Evolutionary conservation across 768 basidiomycete species (phyloP).

Genomic region (Paxillus involutus): DNA sequence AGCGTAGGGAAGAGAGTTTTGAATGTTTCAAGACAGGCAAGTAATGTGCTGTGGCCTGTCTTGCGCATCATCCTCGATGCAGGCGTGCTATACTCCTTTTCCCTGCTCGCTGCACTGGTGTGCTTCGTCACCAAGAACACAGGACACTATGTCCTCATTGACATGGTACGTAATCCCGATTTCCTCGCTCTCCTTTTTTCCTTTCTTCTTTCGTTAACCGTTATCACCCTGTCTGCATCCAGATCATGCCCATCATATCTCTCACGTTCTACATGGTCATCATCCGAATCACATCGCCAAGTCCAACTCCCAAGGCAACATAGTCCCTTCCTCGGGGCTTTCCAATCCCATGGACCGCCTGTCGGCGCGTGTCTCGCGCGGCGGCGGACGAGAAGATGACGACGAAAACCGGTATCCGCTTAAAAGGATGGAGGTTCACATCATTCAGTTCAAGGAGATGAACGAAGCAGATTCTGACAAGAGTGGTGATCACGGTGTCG

Average conservation of each 20-base stretch:
- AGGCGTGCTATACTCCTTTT: conserved; percentile 21
- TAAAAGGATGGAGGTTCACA: conserved; percentile 11
- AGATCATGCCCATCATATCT: conserved; percentile 25
- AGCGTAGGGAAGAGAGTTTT: conserved; percentile 8
- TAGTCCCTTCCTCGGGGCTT: background rate
- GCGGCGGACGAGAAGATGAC: background rate
- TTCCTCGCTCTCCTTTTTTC: background rate
- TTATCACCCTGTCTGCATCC: background rate
- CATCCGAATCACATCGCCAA: conserved; percentile 16
- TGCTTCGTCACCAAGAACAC: conserved; percentile 22
- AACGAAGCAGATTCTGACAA: background rate
- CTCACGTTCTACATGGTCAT: conserved; percentile 28
- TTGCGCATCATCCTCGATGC: conserved; percentile 24
- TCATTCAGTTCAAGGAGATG: conserved; percentile 9
- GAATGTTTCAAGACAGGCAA: background rate
- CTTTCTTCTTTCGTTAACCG: background rate
- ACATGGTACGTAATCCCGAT: conserved; percentile 15
- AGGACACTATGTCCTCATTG: conserved; percentile 20
- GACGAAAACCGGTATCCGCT: background rate
- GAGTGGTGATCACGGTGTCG: background rate
- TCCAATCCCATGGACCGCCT: background rate
- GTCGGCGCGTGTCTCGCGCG: background rate
- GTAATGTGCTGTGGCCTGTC: conserved; percentile 13
- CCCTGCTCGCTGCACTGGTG: conserved; percentile 20
- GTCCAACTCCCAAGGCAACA: background rate